A percentile compares a stretch with the other conserved stretches of the same genome.
These are phyloP conservation scores for Corchorus capsularis DNA, from an alignment of 345 rosid species.

Conservation along the genomic window DNA sequence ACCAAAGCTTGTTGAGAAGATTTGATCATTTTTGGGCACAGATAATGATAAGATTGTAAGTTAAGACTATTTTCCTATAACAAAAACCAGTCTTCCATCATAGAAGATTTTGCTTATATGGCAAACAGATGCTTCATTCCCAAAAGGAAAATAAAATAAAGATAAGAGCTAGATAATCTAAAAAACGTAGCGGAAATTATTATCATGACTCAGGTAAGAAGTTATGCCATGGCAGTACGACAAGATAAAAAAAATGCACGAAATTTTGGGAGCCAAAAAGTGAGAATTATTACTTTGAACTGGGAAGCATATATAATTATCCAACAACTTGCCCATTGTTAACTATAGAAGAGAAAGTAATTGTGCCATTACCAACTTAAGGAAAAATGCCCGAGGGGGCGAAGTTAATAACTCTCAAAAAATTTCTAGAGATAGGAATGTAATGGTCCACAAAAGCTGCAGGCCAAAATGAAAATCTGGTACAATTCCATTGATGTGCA, in stretches of 20 bases:
- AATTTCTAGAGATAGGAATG: not conserved
- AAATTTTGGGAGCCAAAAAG: not conserved
- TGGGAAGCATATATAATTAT: constrained; percentile 16
- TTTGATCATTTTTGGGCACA: no score
- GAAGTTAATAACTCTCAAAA: constrained; percentile 15
- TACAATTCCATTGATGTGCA: constrained; percentile 21
- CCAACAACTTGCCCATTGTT: constrained; percentile 6
- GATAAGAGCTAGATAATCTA: no score
- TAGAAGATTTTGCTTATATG: not conserved
- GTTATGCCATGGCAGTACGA: not conserved
- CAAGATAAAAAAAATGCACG: not conserved
- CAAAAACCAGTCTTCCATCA: not conserved
- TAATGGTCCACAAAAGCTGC: constrained; percentile 24
- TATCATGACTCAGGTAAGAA: not conserved
- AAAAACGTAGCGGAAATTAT: not conserved
- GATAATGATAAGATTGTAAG: no score
- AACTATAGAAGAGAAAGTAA: constrained; percentile 5
- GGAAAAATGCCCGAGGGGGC: not conserved
- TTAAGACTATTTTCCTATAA: no score
- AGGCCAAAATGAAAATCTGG: constrained; percentile 18
- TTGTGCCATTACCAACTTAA: not conserved
- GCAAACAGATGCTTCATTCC: not conserved
- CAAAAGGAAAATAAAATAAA: no score
- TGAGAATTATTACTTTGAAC: constrained; percentile 24
- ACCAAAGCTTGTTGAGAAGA: no score